phyloP scores from a whole-genome alignment of 2,329 filamentous ascomycete genomes.

The Exophiala sideris region DNA sequence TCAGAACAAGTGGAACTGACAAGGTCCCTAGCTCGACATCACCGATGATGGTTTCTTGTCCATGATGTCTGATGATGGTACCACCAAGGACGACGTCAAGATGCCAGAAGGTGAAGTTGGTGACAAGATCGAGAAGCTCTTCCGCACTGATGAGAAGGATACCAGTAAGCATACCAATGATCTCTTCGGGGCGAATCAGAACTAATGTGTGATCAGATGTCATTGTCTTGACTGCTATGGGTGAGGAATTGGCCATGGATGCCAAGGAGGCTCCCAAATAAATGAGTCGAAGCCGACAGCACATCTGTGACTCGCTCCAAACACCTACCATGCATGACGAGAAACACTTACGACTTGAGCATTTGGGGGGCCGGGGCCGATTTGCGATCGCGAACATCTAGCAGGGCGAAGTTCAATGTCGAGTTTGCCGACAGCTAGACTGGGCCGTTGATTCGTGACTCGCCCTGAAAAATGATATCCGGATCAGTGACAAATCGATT shows the following conservation, averaged over 20 bases:
- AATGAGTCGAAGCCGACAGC: conserved; percentile 9
- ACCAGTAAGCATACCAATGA: conserved; percentile 64
- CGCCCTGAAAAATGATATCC: conserved; percentile 18
- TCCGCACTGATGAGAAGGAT: conserved; percentile 82
- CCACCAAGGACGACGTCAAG: conserved; percentile 92
- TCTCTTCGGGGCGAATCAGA: background rate
- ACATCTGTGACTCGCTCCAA: conserved; percentile 14
- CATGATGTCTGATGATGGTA: conserved; percentile 83
- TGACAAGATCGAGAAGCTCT: conserved; percentile 78
- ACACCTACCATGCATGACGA: conserved; percentile 19
- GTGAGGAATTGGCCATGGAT: conserved; percentile 87
- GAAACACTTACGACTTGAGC: conserved; percentile 14
- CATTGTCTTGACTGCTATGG: conserved; percentile 91
- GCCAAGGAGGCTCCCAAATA: conserved; percentile 79
- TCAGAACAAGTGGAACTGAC: background rate
- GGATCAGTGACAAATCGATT: conserved; percentile 15
- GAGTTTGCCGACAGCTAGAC: conserved; percentile 15
- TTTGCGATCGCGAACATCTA: conserved; percentile 18
- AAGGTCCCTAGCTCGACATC: conserved; percentile 70
- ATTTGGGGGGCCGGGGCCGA: conserved; percentile 12
- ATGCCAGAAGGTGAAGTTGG: conserved; percentile 85
- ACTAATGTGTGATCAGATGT: conserved; percentile 60
- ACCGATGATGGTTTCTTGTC: conserved; percentile 92
- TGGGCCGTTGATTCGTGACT: conserved; percentile 19
- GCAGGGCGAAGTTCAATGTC: conserved; percentile 7